Conservation (phyloP, 345 rosid species). For the Arabidopsis arenosa region DNA sequence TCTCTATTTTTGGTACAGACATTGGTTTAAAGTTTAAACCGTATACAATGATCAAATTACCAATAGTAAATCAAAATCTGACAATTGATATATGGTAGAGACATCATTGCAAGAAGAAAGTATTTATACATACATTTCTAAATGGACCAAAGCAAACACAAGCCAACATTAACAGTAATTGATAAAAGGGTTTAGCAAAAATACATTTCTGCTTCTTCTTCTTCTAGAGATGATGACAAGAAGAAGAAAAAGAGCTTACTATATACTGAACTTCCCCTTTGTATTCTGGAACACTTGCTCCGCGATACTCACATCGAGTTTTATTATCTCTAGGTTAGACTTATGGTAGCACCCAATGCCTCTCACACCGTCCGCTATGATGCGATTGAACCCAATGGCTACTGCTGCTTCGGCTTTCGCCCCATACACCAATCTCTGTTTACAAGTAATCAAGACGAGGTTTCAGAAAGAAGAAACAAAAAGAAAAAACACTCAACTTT, state of each 20-base stretch:
- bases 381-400: conserved; percentile 72
- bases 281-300: conserved; percentile 90
- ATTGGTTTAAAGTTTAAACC: too few relatives aligned
- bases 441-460: background rate
- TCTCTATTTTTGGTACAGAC: background rate
- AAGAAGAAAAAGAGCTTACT: background rate
- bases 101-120: too few relatives aligned
- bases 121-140: too few relatives aligned
- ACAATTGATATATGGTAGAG: too few relatives aligned
- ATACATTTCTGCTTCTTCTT: background rate
- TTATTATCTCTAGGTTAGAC: conserved; percentile 69
- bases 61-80: too few relatives aligned
- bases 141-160: background rate
- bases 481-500: background rate
- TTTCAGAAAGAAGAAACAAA: conserved; percentile 1
- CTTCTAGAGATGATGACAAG: too few relatives aligned
- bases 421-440: conserved; percentile 73
- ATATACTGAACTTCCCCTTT: conserved; percentile 55
- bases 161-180: background rate
- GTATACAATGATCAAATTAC: too few relatives aligned
- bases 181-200: background rate
- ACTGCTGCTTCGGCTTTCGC: conserved; percentile 81
- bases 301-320: conserved; percentile 67
- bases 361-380: conserved; percentile 66
- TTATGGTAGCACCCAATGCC: conserved; percentile 62